These are phyloP conservation scores for Hibiscus mutabilis DNA, from an alignment of 345 rosid species.

Conservation along the genomic window DNA sequence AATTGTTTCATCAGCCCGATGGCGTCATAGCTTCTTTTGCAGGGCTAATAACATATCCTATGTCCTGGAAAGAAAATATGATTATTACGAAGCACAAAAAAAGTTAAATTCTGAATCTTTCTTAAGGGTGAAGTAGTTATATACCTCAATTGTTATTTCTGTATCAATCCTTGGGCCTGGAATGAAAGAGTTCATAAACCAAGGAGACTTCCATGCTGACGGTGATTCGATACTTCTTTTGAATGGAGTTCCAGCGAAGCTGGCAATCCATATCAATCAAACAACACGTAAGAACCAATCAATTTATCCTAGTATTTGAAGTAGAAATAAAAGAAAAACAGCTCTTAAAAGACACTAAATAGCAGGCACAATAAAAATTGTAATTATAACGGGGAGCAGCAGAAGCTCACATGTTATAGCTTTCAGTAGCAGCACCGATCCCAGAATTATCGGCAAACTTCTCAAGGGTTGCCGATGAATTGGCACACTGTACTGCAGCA, in stretches of 20 bases:
- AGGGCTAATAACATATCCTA: constrained; percentile 87
- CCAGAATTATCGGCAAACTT: constrained; percentile 23
- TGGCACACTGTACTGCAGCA: constrained; percentile 23
- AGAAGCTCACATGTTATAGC: constrained; percentile 57
- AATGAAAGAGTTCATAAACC: constrained; percentile 72
- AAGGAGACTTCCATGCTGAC: constrained; percentile 97
- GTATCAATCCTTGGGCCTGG: constrained; percentile 83
- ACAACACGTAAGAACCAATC: constrained; percentile 1
- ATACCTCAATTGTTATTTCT: constrained; percentile 85
- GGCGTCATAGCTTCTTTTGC: constrained; percentile 84
- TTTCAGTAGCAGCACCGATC: constrained; percentile 42
- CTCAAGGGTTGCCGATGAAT: constrained; percentile 36
- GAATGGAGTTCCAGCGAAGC: constrained; percentile 87
- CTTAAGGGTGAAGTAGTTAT: background rate
- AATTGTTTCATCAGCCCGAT: constrained; percentile 83
- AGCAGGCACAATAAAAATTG: background rate
- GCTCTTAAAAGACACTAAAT: background rate
- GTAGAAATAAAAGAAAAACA: background rate
- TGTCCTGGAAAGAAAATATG: constrained; percentile 51
- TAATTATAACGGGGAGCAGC: background rate
- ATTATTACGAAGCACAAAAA: background rate
- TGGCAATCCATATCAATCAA: constrained; percentile 25
- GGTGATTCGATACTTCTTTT: constrained; percentile 86
- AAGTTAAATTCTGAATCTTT: background rate
- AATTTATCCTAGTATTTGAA: background rate